These are phyloP conservation scores for Paspalum notatum DNA, from an alignment of 176 grass and related monocot genomes.

Conservation along the genomic window DNA sequence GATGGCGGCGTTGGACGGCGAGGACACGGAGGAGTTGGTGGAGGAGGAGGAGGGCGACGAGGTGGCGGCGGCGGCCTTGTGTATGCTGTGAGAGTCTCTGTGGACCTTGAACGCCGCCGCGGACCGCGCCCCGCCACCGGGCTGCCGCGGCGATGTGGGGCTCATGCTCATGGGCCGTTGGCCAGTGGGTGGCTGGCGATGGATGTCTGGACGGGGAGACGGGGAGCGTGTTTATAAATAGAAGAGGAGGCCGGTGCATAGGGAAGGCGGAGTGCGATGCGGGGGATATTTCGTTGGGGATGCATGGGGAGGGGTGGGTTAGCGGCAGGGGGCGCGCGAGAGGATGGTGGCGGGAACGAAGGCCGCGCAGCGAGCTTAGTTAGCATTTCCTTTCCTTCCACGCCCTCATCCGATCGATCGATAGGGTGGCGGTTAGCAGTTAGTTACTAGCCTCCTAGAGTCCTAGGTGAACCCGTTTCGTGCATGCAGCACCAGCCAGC, in stretches of 20 bases:
- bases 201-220: not conserved
- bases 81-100: constrained; percentile 54
- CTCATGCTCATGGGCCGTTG: constrained; percentile 59
- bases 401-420: not conserved
- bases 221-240: constrained; percentile 26
- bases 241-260: not conserved
- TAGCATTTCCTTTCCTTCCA: not conserved
- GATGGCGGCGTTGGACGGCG: constrained; percentile 26
- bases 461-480: too few relatives aligned
- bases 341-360: constrained; percentile 22
- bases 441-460: not conserved
- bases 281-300: constrained; percentile 31
- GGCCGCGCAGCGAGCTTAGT: not conserved
- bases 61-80: constrained; percentile 36
- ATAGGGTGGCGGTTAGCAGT: not conserved
- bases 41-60: constrained; percentile 33
- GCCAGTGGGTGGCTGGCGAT: constrained; percentile 20
- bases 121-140: constrained; percentile 17
- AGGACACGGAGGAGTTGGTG: constrained; percentile 44
- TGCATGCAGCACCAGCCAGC: too few relatives aligned
- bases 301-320: not conserved
- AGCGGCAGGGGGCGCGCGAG: constrained; percentile 19
- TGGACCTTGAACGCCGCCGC: constrained; percentile 47
- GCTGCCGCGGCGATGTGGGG: constrained; percentile 45
- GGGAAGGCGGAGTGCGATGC: not conserved